Evolutionary conservation across 2,329 filamentous ascomycete species (phyloP).

Genomic region (Phyllosticta capitalensis): DNA sequence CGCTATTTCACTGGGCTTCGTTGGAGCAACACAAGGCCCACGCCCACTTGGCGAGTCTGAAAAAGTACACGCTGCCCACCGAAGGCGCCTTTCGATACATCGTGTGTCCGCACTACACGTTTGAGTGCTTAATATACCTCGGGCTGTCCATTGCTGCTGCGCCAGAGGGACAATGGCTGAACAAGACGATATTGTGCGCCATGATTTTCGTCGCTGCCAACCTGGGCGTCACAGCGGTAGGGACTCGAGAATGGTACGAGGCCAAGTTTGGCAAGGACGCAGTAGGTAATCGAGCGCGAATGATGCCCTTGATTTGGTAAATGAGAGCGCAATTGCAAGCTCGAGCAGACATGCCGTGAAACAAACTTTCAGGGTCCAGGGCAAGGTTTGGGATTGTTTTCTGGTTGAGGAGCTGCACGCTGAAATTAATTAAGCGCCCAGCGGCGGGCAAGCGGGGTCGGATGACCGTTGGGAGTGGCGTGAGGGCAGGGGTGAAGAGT

Average conservation of each 20-base stretch:
- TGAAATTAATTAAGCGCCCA: conserved; percentile 10
- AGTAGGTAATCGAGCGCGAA: conserved; percentile 58
- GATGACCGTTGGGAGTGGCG: not conserved
- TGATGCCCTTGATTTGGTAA: conserved; percentile 57
- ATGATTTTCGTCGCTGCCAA: conserved; percentile 68
- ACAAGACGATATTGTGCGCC: conserved; percentile 62
- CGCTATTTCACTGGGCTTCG: conserved; percentile 61
- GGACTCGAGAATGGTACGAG: conserved; percentile 70
- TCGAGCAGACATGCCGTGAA: not conserved
- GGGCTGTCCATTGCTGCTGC: conserved; percentile 67
- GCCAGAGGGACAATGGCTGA: conserved; percentile 55
- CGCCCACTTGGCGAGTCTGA: conserved; percentile 35
- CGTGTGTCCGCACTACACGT: conserved; percentile 84
- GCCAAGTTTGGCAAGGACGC: conserved; percentile 61
- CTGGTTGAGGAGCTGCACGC: not conserved
- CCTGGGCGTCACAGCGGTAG: conserved; percentile 69
- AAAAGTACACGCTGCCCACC: conserved; percentile 63
- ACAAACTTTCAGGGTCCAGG: not conserved
- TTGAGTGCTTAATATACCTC: conserved; percentile 76
- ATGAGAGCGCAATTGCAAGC: not conserved
- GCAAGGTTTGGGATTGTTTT: not conserved
- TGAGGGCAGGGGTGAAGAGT: not conserved
- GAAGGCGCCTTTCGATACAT: conserved; percentile 62
- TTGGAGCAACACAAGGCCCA: conserved; percentile 58
- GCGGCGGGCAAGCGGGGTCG: not conserved